These are phyloP conservation scores for Sclerotinia nivalis DNA, from an alignment of 2,329 filamentous ascomycete genomes.

Conservation along the genomic window DNA sequence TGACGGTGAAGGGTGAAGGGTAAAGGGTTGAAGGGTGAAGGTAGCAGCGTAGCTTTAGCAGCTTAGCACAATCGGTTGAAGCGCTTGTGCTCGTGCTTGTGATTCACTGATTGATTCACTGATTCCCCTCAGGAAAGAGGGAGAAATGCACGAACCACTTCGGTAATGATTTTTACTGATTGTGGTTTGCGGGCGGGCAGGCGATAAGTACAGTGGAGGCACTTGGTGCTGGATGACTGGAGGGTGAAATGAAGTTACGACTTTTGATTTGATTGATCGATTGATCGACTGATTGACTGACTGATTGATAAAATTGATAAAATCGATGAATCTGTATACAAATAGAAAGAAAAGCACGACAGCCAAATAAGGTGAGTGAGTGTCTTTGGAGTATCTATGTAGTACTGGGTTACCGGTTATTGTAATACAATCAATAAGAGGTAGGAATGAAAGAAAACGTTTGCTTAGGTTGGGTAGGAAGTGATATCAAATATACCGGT, in stretches of 20 bases:
- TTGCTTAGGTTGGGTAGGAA: neutral
- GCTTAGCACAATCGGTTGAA: conserved; percentile 30
- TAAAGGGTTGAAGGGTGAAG: conserved; percentile 1
- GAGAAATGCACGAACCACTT: conserved; percentile 14
- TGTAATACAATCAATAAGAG: neutral
- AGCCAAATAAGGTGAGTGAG: neutral
- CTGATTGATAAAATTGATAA: neutral
- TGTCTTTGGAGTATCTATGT: neutral
- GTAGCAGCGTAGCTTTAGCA: conserved; percentile 18
- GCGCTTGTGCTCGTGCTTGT: conserved; percentile 25
- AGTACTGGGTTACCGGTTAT: neutral
- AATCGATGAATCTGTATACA: neutral
- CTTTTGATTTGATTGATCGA: neutral
- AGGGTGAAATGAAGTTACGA: neutral
- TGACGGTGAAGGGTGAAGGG: conserved; percentile 23
- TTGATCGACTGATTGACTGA: neutral
- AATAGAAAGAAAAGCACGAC: neutral
- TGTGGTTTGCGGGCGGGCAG: conserved; percentile 2
- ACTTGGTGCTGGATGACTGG: no score
- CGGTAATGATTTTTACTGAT: conserved; percentile 7
- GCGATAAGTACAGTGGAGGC: conserved; percentile 7
- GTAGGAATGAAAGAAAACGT: neutral
- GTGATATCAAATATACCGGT: neutral
- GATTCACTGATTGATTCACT: neutral
- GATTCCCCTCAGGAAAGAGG: conserved; percentile 2